phyloP scores from a whole-genome alignment of 1,139 yeast genomes.

The Meyerozyma smithsonii region DNA sequence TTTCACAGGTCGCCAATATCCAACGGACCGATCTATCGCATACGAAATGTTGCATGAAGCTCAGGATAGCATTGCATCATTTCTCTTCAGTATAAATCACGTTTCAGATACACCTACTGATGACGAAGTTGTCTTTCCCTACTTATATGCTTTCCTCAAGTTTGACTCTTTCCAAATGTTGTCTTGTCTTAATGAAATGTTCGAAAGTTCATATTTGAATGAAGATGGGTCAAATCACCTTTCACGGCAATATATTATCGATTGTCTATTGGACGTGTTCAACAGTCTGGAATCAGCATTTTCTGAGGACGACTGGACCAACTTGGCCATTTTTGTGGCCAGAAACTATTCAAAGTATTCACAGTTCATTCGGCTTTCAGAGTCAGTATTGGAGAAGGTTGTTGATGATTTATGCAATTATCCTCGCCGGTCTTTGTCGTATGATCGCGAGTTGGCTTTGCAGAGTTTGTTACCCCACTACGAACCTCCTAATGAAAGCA shows the following conservation, averaged over 20 bases:
- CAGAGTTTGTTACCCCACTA: conserved; percentile 62
- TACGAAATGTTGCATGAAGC: conserved; percentile 26
- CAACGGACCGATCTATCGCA: conserved; percentile 52
- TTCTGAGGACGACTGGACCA: conserved; percentile 28
- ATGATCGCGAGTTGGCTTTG: conserved; percentile 70
- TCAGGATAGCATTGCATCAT: conserved; percentile 44
- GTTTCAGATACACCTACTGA: conserved; percentile 22
- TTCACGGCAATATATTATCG: conserved; percentile 63
- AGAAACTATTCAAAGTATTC: conserved; percentile 74
- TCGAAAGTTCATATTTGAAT: conserved; percentile 69
- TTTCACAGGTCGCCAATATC: conserved; percentile 76
- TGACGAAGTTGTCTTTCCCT: conserved; percentile 52
- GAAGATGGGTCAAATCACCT: conserved; percentile 36
- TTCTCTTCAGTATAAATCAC: conserved; percentile 39
- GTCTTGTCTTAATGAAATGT: conserved; percentile 66
- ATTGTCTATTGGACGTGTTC: conserved; percentile 54
- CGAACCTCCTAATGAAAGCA: conserved; percentile 48
- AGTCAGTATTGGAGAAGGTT: conserved; percentile 45
- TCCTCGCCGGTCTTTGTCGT: conserved; percentile 30
- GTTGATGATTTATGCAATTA: conserved; percentile 49
- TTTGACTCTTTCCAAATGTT: conserved; percentile 55
- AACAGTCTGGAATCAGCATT: conserved; percentile 29
- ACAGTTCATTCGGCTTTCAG: conserved; percentile 71
- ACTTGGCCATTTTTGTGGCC: conserved; percentile 65
- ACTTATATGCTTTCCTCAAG: conserved; percentile 45